Percentiles rank a stretch among this genome's conserved stretches.
These are phyloP conservation scores for Lunasporangiospora selenospora DNA, from an alignment of 192 early-diverging fungal genomes.

Conservation along the genomic window DNA sequence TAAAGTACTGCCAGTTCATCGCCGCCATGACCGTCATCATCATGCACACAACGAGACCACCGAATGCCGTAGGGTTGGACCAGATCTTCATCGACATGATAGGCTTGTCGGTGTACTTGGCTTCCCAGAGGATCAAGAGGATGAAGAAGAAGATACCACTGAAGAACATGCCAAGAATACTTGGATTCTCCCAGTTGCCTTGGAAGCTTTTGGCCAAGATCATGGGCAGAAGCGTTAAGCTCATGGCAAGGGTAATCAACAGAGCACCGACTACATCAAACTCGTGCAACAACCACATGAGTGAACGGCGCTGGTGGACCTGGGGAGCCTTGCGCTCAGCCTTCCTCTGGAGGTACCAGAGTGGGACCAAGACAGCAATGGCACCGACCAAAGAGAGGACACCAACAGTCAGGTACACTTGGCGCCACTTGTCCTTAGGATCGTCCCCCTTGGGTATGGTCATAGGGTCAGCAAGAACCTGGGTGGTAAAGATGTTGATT, in stretches of 20 bases:
- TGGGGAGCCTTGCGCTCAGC: not conserved
- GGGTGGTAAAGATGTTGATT: constrained; percentile 27
- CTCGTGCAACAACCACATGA: constrained; percentile 39
- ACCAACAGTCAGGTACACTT: constrained; percentile 23
- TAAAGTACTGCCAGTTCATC: constrained; percentile 47
- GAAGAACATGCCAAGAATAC: constrained; percentile 31
- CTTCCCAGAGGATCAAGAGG: constrained; percentile 29
- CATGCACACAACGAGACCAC: constrained; percentile 29
- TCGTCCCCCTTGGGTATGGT: not conserved
- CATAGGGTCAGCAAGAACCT: constrained; percentile 12
- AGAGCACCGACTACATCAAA: constrained; percentile 38
- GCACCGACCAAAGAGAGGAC: constrained; percentile 16
- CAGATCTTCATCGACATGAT: constrained; percentile 48
- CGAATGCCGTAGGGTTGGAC: constrained; percentile 36
- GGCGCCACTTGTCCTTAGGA: constrained; percentile 24
- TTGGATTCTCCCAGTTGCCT: constrained; percentile 29
- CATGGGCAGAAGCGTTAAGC: constrained; percentile 28
- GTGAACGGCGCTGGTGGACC: constrained; percentile 1
- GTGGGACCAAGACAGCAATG: constrained; percentile 25
- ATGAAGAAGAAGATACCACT: constrained; percentile 13
- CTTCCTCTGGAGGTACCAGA: constrained; percentile 38
- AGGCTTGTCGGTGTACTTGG: constrained; percentile 24
- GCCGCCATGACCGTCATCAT: constrained; percentile 42
- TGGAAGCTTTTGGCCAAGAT: constrained; percentile 32
- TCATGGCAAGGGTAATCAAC: constrained; percentile 31